These are phyloP conservation scores for Trametes versicolor DNA, from an alignment of 1,284 basidiomycete species.

Conservation along the genomic window DNA sequence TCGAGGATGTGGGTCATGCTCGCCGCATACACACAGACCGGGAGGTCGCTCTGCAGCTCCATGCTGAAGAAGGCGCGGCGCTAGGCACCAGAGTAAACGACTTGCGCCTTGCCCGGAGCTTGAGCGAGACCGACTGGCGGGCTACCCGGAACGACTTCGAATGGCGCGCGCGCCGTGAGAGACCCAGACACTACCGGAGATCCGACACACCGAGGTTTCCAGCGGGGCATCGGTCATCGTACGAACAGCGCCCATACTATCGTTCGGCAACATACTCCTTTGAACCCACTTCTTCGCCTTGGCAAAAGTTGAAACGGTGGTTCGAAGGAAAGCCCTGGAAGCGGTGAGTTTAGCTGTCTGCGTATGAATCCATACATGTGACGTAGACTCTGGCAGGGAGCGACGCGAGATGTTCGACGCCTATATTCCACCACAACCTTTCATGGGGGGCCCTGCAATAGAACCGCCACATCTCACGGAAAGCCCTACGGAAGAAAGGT, in stretches of 20 bases:
- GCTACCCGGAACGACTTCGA: not conserved
- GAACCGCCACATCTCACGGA: not conserved
- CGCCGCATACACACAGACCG: conserved; percentile 48
- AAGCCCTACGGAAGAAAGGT: not conserved
- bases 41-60: conserved; percentile 57
- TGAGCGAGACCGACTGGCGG: not conserved
- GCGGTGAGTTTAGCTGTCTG: not conserved
- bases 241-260: not conserved
- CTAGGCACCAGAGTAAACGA: conserved; percentile 38
- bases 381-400: not conserved
- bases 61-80: conserved; percentile 50
- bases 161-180: too few species aligned
- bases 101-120: not conserved
- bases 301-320: too few species aligned
- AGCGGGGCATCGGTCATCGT: not conserved
- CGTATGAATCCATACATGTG: not conserved
- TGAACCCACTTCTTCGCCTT: not conserved
- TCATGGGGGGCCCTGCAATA: too few species aligned
- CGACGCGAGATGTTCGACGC: not conserved
- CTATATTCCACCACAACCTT: too few species aligned
- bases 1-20: not conserved
- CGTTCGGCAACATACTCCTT: not conserved
- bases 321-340: not conserved
- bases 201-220: not conserved
- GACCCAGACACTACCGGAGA: not conserved